A percentile compares a stretch with the other conserved stretches of the same genome.
phyloP scores from a whole-genome alignment of 148 eudicot genomes.

The Cornus florida region DNA sequence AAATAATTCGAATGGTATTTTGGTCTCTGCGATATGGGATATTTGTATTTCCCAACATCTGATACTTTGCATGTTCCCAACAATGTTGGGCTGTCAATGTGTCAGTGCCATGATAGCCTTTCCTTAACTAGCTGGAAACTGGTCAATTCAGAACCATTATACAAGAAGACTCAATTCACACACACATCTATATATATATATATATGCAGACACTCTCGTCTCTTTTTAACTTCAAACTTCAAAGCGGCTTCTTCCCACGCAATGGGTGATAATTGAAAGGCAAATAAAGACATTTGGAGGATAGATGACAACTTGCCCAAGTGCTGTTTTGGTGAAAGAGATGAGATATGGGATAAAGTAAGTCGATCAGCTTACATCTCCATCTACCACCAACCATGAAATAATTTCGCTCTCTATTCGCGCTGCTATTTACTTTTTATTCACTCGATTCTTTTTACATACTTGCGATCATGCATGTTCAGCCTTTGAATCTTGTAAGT shows the following conservation, averaged over 20 bases:
- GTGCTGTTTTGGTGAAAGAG: conserved; percentile 15
- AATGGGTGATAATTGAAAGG: background rate
- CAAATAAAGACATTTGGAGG: background rate
- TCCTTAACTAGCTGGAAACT: conserved; percentile 11
- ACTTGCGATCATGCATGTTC: no score
- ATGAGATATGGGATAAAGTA: conserved; percentile 13
- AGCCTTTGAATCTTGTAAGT: no score
- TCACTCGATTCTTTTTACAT: no score
- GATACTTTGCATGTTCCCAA: conserved; percentile 53
- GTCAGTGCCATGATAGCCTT: conserved; percentile 62
- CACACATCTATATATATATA: background rate
- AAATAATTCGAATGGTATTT: background rate
- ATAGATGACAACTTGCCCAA: conserved; percentile 3
- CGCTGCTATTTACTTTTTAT: no score
- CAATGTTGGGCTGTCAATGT: conserved; percentile 56
- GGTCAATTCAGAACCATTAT: background rate
- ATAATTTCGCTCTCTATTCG: no score
- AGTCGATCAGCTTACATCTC: background rate
- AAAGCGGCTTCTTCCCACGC: background rate
- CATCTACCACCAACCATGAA: no score
- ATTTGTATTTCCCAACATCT: background rate
- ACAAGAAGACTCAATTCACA: background rate
- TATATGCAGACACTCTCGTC: background rate
- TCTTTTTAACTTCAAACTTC: background rate
- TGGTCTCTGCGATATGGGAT: background rate